phyloP scores from a whole-genome alignment of 768 basidiomycete genomes.

The Neoboletus magnificus region DNA sequence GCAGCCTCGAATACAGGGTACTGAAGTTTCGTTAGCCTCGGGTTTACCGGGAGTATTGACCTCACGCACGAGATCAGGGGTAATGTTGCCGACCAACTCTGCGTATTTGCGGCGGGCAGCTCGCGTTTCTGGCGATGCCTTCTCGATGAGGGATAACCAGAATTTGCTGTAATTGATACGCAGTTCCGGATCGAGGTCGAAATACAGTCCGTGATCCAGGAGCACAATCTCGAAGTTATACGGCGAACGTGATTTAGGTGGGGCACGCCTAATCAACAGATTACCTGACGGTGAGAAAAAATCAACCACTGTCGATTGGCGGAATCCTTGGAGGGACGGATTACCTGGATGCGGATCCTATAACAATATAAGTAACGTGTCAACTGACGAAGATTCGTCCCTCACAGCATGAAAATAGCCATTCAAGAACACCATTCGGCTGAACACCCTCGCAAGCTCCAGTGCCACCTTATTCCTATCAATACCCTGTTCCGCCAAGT shows the following conservation, averaged over 20 bases:
- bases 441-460: conserved; percentile 88
- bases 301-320: conserved; percentile 2
- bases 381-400: conserved; percentile 5
- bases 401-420: conserved; percentile 85
- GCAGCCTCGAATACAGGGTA: conserved; percentile 96
- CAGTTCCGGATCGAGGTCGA: conserved; percentile 78
- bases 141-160: conserved; percentile 85
- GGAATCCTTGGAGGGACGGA: not conserved
- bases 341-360: conserved; percentile 87
- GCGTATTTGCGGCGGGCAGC: conserved; percentile 84
- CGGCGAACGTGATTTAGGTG: conserved; percentile 60
- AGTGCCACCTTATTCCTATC: conserved; percentile 92
- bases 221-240: conserved; percentile 97
- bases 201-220: conserved; percentile 92
- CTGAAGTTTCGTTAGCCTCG: conserved; percentile 36
- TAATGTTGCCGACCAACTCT: conserved; percentile 85
- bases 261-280: conserved; percentile 80
- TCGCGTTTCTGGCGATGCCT: conserved; percentile 59
- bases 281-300: conserved; percentile 53
- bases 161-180: conserved; percentile 83
- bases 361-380: conserved; percentile 13
- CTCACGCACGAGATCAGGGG: conserved; percentile 69
- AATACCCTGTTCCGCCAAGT: conserved; percentile 76
- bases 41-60: not conserved
- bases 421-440: conserved; percentile 92